phyloP scores from a whole-genome alignment of 2,329 filamentous ascomycete species.

The Fusarium albosuccineum region DNA sequence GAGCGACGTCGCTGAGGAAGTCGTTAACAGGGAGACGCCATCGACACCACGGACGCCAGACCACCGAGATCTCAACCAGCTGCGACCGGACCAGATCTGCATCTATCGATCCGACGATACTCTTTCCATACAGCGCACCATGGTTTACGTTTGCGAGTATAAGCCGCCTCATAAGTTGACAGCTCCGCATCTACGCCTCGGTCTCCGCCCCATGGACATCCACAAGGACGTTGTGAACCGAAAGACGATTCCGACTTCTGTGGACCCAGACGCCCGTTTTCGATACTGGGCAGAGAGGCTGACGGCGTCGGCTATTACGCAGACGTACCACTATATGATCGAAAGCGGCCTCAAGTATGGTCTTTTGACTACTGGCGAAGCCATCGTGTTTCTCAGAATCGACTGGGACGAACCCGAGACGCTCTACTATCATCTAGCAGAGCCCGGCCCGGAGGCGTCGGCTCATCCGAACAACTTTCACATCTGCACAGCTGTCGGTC shows the following conservation, averaged over 20 bases:
- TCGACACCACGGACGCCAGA: slow-evolving; percentile 39
- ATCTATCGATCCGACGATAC: slow-evolving; percentile 21
- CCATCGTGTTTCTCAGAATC: slow-evolving; percentile 17
- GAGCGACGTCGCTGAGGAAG: slow-evolving; percentile 46
- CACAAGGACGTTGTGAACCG: slow-evolving; percentile 51
- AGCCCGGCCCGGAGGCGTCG: slow-evolving; percentile 7
- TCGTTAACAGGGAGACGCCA: slow-evolving; percentile 35
- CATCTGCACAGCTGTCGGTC: slow-evolving; percentile 9
- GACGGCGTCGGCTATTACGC: slow-evolving; percentile 58
- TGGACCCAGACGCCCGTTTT: slow-evolving; percentile 49
- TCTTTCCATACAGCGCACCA: slow-evolving; percentile 20
- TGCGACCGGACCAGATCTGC: slow-evolving; percentile 50
- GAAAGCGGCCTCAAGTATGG: slow-evolving; percentile 59
- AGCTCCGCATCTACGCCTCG: slow-evolving; percentile 55
- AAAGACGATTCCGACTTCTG: slow-evolving; percentile 42
- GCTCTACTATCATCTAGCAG: slow-evolving; percentile 18
- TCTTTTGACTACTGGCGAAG: slow-evolving; percentile 45
- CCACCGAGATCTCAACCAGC: slow-evolving; percentile 20
- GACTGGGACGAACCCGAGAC: slow-evolving; percentile 17
- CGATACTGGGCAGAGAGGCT: slow-evolving; percentile 54
- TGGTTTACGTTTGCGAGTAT: slow-evolving; percentile 57
- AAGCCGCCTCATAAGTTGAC: slow-evolving; percentile 63
- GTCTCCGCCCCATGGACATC: slow-evolving; percentile 58
- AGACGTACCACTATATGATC: slow-evolving; percentile 65
- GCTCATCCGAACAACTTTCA: slow-evolving; percentile 11